Percentiles rank a stretch among this genome's conserved stretches.
Conservation (phyloP, 2,329 filamentous ascomycete genomes). For the Talaromyces atroroseus region DNA sequence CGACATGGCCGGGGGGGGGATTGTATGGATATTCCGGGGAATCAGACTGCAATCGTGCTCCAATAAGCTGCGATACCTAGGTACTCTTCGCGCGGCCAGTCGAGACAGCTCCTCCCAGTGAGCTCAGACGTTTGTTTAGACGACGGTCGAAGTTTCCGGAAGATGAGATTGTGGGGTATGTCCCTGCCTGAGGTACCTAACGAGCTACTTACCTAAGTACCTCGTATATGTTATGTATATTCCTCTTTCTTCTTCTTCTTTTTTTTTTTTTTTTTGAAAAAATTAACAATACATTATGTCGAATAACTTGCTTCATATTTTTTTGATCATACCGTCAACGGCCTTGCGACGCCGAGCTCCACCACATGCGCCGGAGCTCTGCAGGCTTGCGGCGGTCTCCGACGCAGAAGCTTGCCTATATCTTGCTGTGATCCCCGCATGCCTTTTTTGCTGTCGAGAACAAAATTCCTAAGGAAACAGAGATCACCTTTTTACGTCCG, state of each 20-base stretch:
- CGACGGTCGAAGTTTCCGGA: slow-evolving; percentile 29
- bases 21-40: not conserved
- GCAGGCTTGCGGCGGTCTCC: slow-evolving; percentile 30
- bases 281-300: not conserved
- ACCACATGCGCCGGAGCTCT: slow-evolving; percentile 17
- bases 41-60: too few relatives aligned
- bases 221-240: not conserved
- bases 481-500: not conserved
- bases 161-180: slow-evolving; percentile 14
- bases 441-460: not conserved
- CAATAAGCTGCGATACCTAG: too few relatives aligned
- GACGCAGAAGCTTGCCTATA: slow-evolving; percentile 24
- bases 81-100: too few relatives aligned
- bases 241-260: too few relatives aligned
- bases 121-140: not conserved
- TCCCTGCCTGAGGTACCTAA: not conserved
- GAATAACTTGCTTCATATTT: not conserved
- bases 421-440: not conserved
- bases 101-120: too few relatives aligned
- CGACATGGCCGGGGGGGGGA: slow-evolving; percentile 26
- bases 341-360: not conserved
- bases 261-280: not conserved
- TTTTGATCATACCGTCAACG: not conserved
- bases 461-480: not conserved
- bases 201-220: not conserved